These are phyloP conservation scores for Pyrrhoderma lamaoense DNA, from an alignment of 1,284 basidiomycete genomes.

Conservation along the genomic window DNA sequence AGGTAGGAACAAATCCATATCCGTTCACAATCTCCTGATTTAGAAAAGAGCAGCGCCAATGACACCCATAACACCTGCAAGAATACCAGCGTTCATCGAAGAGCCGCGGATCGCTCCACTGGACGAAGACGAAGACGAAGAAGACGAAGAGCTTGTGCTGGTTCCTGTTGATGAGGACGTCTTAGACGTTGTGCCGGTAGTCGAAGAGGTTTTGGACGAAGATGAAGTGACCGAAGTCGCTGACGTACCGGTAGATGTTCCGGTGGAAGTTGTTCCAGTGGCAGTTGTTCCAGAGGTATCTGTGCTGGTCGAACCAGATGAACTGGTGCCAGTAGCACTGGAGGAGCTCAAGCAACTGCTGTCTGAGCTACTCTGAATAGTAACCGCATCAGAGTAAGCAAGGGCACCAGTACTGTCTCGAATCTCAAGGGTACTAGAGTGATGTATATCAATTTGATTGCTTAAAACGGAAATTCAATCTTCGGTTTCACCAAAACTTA, in stretches of 20 bases:
- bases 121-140: slow-evolving; percentile 14
- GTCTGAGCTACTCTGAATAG: slow-evolving; percentile 38
- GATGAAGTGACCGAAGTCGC: slow-evolving; percentile 17
- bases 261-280: slow-evolving; percentile 18
- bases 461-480: too few relatives aligned
- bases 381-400: slow-evolving; percentile 51
- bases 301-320: background rate
- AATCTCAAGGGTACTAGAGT: slow-evolving; percentile 40
- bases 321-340: slow-evolving; percentile 3
- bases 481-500: slow-evolving; percentile 31
- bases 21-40: slow-evolving; percentile 14
- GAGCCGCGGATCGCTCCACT: slow-evolving; percentile 22
- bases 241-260: slow-evolving; percentile 19
- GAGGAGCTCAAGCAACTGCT: slow-evolving; percentile 19
- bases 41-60: slow-evolving; percentile 42
- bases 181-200: slow-evolving; percentile 15
- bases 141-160: slow-evolving; percentile 16
- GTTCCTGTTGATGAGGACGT: slow-evolving; percentile 13
- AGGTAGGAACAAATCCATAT: background rate
- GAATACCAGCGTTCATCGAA: slow-evolving; percentile 29
- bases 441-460: background rate
- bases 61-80: slow-evolving; percentile 41
- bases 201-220: slow-evolving; percentile 17
- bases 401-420: slow-evolving; percentile 53
- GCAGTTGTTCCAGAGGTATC: slow-evolving; percentile 18